phyloP scores from a whole-genome alignment of 2,329 filamentous ascomycete genomes.

The Bipolaris victoriae region DNA sequence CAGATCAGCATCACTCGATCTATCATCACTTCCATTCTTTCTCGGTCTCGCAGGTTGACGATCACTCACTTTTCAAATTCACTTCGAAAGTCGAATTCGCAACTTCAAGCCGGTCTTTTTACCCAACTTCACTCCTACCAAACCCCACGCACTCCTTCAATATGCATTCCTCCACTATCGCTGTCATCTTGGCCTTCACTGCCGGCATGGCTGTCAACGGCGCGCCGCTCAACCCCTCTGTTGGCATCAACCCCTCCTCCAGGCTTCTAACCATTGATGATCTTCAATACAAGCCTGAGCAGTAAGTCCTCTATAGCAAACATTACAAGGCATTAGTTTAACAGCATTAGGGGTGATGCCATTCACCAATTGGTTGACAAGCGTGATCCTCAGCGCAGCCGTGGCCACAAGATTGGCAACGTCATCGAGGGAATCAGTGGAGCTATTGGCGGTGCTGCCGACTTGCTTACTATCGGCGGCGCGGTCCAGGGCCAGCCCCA shows the following conservation, averaged over 20 bases:
- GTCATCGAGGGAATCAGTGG: no score
- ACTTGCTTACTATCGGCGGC: not conserved
- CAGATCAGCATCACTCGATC: not conserved
- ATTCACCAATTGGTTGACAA: not conserved
- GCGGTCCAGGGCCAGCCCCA: not conserved
- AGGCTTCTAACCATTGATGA: not conserved
- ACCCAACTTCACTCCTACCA: not conserved
- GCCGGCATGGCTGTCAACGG: not conserved
- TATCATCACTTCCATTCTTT: constrained; percentile 2
- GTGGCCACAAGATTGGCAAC: not conserved
- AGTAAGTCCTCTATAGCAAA: not conserved
- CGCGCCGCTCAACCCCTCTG: not conserved
- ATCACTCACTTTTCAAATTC: not conserved
- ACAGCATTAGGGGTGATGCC: not conserved
- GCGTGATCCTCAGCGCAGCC: not conserved
- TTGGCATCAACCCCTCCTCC: not conserved
- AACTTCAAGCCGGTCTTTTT: not conserved
- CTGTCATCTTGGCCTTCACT: constrained; percentile 5
- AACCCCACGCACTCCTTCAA: not conserved
- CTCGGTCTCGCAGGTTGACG: constrained; percentile 1
- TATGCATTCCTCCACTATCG: constrained; percentile 4
- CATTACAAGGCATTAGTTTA: not conserved
- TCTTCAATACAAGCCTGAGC: not conserved
- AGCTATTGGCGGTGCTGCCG: no score
- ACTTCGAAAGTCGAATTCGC: not conserved